A percentile compares a stretch with the other conserved stretches of the same genome.
phyloP scores from a whole-genome alignment of 1,284 basidiomycete genomes.

The Lignosus rhinocerotis region DNA sequence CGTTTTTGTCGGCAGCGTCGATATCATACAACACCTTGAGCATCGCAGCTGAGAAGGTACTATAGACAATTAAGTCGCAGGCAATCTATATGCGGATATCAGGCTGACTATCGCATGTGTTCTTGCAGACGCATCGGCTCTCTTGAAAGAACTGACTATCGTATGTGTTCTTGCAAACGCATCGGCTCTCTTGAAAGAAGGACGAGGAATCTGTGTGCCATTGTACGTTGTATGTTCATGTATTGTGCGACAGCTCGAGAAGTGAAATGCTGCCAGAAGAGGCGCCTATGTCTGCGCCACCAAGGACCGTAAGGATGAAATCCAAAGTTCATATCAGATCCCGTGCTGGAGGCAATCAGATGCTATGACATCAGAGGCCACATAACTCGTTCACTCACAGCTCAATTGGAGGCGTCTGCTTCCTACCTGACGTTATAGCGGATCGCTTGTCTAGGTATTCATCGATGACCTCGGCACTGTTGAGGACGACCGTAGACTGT shows the following conservation, averaged over 20 bases:
- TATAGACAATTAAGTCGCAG: neutral
- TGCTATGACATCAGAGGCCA: too few species aligned
- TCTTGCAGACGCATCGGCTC: neutral
- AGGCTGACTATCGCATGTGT: slow-evolving; percentile 8
- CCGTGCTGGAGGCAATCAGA: neutral
- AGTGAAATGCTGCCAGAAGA: slow-evolving; percentile 19
- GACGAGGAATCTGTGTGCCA: neutral
- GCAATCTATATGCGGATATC: too few species aligned
- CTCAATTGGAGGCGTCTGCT: neutral
- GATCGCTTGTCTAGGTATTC: slow-evolving; percentile 19
- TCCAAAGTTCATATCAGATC: slow-evolving; percentile 7
- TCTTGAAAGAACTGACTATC: slow-evolving; percentile 1
- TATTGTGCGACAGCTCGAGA: neutral
- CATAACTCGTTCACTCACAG: neutral
- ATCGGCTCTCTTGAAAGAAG: neutral
- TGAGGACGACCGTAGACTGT: slow-evolving; percentile 6
- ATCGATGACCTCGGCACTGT: slow-evolving; percentile 1
- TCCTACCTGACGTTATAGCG: slow-evolving; percentile 12
- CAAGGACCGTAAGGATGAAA: slow-evolving; percentile 22
- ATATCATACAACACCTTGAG: slow-evolving; percentile 14
- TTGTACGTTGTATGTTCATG: neutral
- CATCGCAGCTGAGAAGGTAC: slow-evolving; percentile 2
- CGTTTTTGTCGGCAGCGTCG: slow-evolving; percentile 2
- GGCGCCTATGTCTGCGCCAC: slow-evolving; percentile 21
- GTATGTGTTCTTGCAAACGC: neutral